A percentile compares a stretch with the other conserved stretches of the same genome.
phyloP scores from a whole-genome alignment of 2,329 filamentous ascomycete species.

The Rhynchosporium secalis region DNA sequence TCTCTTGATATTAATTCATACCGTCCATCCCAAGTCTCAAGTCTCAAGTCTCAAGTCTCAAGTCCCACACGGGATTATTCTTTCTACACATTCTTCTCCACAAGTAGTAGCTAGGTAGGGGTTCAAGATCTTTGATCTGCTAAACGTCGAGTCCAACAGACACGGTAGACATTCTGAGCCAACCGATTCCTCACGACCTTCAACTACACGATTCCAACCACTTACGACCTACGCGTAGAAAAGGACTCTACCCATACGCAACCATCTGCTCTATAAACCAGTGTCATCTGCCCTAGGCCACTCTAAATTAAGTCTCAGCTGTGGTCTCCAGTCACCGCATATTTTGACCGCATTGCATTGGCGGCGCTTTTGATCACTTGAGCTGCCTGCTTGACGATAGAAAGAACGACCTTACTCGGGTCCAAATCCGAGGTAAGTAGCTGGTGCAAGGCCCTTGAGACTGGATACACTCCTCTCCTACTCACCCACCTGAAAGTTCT shows the following conservation, averaged over 20 bases:
- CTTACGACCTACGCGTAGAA: constrained; percentile 23
- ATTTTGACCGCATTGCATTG: constrained; percentile 18
- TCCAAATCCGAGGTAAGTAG: constrained; percentile 15
- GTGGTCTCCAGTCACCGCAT: constrained; percentile 21
- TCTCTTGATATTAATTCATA: constrained; percentile 5
- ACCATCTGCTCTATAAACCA: constrained; percentile 10
- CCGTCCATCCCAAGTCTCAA: background rate
- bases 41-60: background rate
- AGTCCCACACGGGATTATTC: background rate
- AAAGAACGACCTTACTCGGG: constrained; percentile 7
- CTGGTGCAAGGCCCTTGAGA: constrained; percentile 4
- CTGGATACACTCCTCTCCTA: constrained; percentile 5
- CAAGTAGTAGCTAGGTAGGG: background rate
- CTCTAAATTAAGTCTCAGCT: constrained; percentile 20
- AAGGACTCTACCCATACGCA: constrained; percentile 20
- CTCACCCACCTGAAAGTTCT: constrained; percentile 3
- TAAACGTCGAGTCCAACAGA: constrained; percentile 16
- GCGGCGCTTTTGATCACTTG: constrained; percentile 27
- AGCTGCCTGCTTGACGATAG: constrained; percentile 11
- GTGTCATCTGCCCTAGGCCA: constrained; percentile 9
- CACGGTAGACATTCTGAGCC: constrained; percentile 24
- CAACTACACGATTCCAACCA: constrained; percentile 18
- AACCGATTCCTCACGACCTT: constrained; percentile 26
- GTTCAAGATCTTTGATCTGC: constrained; percentile 16
- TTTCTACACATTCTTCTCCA: background rate